Evolutionary conservation across 2,329 filamentous ascomycete genomes (phyloP), one percentile per base, ranked within the genome.

Genomic region (Neonectria hederae): DNA sequence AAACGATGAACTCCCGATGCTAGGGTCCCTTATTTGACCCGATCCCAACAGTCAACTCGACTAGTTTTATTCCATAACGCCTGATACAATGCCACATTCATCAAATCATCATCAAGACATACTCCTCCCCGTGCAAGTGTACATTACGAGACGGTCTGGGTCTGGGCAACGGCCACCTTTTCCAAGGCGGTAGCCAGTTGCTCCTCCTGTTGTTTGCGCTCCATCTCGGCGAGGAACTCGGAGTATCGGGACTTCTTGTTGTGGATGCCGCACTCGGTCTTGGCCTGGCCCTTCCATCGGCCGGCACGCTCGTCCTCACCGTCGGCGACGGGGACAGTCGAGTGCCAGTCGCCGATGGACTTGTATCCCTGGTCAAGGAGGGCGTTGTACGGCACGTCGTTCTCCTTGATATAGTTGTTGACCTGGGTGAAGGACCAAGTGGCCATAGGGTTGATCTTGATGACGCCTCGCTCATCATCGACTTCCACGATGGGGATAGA

Each of bases 261-360:
- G 88, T 99, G 96, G 76, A 99, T 98, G 52, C 96, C 96, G 79
- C 96, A 99, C 84, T 99, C 96, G 17, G 94, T 97, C 90, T 99
- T 99, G 75, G 86, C 83, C 80, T 94, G 92, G 66, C 96, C 96
- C 87, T 97, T 97, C 96, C 96, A 99, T 72, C 96, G 90, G 63
- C 96, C 96, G 9, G 96, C 92, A 55, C 96, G 91, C 87, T 99
- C 96, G 75, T 98, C 96, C 82, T 99, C 96, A 69, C 92, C 92
- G 63, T 95, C 93, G 68, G 86, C 89, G 65, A 98, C 94, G 13
- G 96, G 94, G 72, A 89, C 91, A 4, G 96, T 99, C 54, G 94
- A 97, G 86, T 99, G 96, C 93, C 94, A 98, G 84, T 99, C 96
- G 66, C 96, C 96, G 67, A 99, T 87, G 69, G 93, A 97, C 87